These are phyloP conservation scores for Penicillium cosmopolitanum DNA, from an alignment of 495 filamentous ascomycete species.

Conservation along the genomic window DNA sequence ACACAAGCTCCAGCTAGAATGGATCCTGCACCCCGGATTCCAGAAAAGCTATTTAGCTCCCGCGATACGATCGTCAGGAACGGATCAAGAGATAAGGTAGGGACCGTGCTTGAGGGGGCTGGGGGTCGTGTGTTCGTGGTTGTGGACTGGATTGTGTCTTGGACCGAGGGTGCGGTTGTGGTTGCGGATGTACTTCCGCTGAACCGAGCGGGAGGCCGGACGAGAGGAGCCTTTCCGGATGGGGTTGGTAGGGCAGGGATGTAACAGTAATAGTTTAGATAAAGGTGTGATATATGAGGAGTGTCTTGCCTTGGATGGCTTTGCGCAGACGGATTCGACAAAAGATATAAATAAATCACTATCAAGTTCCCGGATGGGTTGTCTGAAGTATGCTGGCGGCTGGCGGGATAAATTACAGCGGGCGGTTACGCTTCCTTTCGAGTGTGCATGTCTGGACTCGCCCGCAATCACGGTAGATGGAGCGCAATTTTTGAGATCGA, in stretches of 20 bases:
- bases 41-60: slow-evolving; percentile 6
- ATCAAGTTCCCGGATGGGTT: no score
- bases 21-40: slow-evolving; percentile 29
- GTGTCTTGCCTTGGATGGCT: neutral
- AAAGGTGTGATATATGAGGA: neutral
- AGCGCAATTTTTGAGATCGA: no score
- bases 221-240: slow-evolving; percentile 8
- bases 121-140: neutral
- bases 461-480: no score
- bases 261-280: neutral
- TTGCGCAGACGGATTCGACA: no score
- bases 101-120: slow-evolving; percentile 27
- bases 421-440: no score
- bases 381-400: no score
- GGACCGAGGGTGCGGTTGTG: slow-evolving; percentile 3
- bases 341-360: no score
- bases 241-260: neutral
- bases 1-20: slow-evolving; percentile 27
- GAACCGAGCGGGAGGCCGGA: slow-evolving; percentile 9
- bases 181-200: slow-evolving; percentile 6
- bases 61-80: slow-evolving; percentile 19
- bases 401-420: no score
- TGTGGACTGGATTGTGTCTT: neutral
- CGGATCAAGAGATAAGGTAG: slow-evolving; percentile 21
- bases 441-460: no score